Conservation (phyloP, 768 basidiomycete species). For the Psilocybe sp. region DNA sequence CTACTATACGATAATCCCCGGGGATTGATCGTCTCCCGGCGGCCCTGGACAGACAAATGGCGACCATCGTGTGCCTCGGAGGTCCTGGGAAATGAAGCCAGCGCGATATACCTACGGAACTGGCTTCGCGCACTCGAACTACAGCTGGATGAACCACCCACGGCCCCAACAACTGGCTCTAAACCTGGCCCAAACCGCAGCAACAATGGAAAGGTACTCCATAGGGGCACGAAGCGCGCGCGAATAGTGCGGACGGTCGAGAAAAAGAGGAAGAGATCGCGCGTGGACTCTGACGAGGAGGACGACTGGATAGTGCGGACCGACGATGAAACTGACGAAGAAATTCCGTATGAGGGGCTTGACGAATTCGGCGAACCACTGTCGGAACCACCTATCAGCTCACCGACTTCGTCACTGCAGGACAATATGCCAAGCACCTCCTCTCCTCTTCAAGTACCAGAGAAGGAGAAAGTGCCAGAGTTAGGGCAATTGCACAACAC, state of each 20-base stretch:
- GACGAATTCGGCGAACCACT: constrained; percentile 16
- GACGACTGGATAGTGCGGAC: constrained; percentile 58
- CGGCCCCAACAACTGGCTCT: constrained; percentile 2
- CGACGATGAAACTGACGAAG: constrained; percentile 37
- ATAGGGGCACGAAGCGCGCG: constrained; percentile 53
- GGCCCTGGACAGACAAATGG: constrained; percentile 74
- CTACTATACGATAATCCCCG: constrained; percentile 24
- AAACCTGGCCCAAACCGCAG: constrained; percentile 13
- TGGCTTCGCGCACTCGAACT: constrained; percentile 77
- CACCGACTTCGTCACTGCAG: constrained; percentile 11
- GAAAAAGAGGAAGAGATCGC: constrained; percentile 51
- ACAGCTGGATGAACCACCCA: constrained; percentile 32
- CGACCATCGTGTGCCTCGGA: constrained; percentile 70
- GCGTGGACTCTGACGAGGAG: constrained; percentile 53
- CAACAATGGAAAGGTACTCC: constrained; percentile 22
- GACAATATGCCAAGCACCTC: constrained; percentile 4
- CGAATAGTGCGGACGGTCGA: constrained; percentile 54
- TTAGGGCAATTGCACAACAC: constrained; percentile 72
- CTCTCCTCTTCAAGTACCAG: neutral
- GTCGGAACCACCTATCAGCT: constrained; percentile 15
- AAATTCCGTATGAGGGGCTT: constrained; percentile 16
- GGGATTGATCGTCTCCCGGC: constrained; percentile 27
- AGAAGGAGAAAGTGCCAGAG: constrained; percentile 12
- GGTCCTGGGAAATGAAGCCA: constrained; percentile 74
- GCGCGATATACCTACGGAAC: constrained; percentile 68